Conservation (phyloP, 2,329 filamentous ascomycete species). For the Aspergillus persii region DNA sequence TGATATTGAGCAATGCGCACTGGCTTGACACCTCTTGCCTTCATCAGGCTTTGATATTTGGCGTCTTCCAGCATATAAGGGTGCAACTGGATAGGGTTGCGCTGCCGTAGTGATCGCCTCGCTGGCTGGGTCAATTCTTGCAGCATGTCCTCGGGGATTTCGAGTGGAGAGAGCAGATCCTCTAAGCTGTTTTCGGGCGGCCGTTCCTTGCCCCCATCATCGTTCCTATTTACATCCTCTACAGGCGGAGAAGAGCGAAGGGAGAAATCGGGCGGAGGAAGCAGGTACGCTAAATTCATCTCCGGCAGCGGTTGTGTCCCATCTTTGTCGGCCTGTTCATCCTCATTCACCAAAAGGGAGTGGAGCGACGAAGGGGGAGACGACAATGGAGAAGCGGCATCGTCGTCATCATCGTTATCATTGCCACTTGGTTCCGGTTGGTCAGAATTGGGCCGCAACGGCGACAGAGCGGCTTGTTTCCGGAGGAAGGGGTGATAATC, state of each 20-base stretch:
- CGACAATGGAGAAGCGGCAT: conserved; percentile 35
- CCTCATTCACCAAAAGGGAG: conserved; percentile 16
- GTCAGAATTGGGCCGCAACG: conserved; percentile 8
- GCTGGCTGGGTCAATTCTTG: conserved; percentile 24
- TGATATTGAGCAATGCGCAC: conserved; percentile 32
- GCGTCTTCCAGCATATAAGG: conserved; percentile 49
- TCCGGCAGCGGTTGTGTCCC: not conserved
- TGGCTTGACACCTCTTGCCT: conserved; percentile 43
- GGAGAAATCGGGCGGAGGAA: conserved; percentile 19
- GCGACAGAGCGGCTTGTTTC: conserved; percentile 14
- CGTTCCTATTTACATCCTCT: conserved; percentile 1
- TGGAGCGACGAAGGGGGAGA: conserved; percentile 33
- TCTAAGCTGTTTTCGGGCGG: conserved; percentile 9
- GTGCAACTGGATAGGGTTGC: conserved; percentile 50
- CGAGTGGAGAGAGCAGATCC: conserved; percentile 18
- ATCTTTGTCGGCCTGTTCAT: not conserved
- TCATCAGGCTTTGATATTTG: conserved; percentile 42
- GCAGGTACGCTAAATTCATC: conserved; percentile 14
- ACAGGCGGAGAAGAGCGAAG: not conserved
- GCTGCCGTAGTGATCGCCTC: conserved; percentile 41
- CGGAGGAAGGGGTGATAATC: conserved; percentile 10
- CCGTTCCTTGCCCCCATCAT: not conserved
- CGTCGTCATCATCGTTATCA: conserved; percentile 14
- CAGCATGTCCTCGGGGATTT: conserved; percentile 29
- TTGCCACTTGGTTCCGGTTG: conserved; percentile 3